Conservation (phyloP, 371 early-diverging fungal genomes). For the Mortierella sp. region DNA sequence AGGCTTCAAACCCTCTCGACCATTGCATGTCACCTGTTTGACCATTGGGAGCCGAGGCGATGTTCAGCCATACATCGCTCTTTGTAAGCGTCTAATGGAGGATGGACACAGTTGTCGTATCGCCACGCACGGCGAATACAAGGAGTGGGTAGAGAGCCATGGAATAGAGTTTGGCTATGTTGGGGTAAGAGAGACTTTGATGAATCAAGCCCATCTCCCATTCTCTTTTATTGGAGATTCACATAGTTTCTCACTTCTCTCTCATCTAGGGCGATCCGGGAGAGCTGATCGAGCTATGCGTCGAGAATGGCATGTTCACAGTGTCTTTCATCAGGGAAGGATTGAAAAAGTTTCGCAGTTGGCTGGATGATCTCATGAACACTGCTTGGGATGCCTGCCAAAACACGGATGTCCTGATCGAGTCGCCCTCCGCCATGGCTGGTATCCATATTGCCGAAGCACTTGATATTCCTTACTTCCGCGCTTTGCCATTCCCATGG, state of each 20-base stretch:
- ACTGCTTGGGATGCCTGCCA: slow-evolving; percentile 79
- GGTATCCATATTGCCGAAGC: slow-evolving; percentile 86
- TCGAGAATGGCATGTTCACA: slow-evolving; percentile 82
- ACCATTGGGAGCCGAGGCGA: slow-evolving; percentile 90
- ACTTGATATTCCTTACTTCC: slow-evolving; percentile 77
- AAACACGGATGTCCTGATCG: slow-evolving; percentile 79
- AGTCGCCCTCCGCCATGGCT: slow-evolving; percentile 82
- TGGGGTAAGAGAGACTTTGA: slow-evolving; percentile 64
- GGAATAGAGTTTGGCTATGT: slow-evolving; percentile 79
- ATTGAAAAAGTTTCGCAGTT: slow-evolving; percentile 72
- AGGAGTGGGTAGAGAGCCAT: slow-evolving; percentile 78
- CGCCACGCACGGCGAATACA: slow-evolving; percentile 79
- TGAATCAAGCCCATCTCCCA: neutral
- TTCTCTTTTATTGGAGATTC: neutral
- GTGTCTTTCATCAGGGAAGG: slow-evolving; percentile 77
- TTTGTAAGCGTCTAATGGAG: slow-evolving; percentile 77
- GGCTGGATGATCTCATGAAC: slow-evolving; percentile 78
- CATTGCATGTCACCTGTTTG: slow-evolving; percentile 80
- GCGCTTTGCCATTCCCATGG: slow-evolving; percentile 87
- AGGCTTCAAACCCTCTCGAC: slow-evolving; percentile 50
- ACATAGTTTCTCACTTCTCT: neutral
- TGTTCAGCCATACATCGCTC: slow-evolving; percentile 88
- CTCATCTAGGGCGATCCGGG: slow-evolving; percentile 55
- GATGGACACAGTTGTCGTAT: slow-evolving; percentile 80
- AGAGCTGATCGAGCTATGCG: slow-evolving; percentile 68